Percentiles rank a stretch among this genome's conserved stretches.
Evolutionary conservation across 2,329 filamentous ascomycete genomes (phyloP).

Genomic region (Cytospora paraplurivora): DNA sequence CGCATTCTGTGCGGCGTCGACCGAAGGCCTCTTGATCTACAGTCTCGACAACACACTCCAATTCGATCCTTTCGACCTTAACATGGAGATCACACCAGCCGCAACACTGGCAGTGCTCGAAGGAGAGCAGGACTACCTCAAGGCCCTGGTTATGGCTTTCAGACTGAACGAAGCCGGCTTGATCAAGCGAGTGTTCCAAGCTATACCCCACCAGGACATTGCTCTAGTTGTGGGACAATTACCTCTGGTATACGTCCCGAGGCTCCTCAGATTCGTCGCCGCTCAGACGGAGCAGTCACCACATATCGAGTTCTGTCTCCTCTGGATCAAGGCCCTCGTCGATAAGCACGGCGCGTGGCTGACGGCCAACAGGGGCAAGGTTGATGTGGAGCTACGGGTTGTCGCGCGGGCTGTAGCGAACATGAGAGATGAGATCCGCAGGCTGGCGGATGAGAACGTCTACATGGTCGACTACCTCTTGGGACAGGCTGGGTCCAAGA

Average conservation of each 20-base stretch:
- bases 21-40: conserved; percentile 92
- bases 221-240: conserved; percentile 75
- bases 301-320: conserved; percentile 90
- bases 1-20: conserved; percentile 91
- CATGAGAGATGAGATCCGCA: conserved; percentile 80
- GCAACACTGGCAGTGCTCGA: conserved; percentile 73
- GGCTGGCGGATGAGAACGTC: conserved; percentile 82
- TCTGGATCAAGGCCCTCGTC: conserved; percentile 86
- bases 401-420: conserved; percentile 78
- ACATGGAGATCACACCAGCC: conserved; percentile 88
- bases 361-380: conserved; percentile 74
- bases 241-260: conserved; percentile 82
- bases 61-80: conserved; percentile 95
- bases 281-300: conserved; percentile 86
- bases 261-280: conserved; percentile 84
- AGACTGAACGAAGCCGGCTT: conserved; percentile 85
- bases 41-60: conserved; percentile 80
- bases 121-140: conserved; percentile 77
- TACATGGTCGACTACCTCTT: conserved; percentile 86
- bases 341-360: conserved; percentile 84
- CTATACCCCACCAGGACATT: conserved; percentile 75
- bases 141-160: conserved; percentile 95
- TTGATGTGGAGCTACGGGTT: conserved; percentile 81
- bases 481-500: conserved; percentile 46
- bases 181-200: conserved; percentile 83